Base-by-base conservation (phyloP, 257 asterid species). In the Przewalskia tangutica region DNA sequence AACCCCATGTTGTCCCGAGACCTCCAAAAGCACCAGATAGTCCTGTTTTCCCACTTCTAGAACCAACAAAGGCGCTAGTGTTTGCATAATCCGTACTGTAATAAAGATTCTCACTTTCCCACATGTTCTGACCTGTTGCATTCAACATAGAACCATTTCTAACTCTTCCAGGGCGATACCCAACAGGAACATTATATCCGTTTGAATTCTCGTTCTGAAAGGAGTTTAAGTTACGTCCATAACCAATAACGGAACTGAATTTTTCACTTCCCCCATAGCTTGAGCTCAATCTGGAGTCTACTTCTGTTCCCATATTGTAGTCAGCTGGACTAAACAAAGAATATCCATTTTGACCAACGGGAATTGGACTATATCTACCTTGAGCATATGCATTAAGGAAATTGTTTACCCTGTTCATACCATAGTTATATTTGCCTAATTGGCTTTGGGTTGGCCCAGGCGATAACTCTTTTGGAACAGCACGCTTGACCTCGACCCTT, bases 401-500 rank as follows among this genome's bases (percentile, higher is more conserved):
- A 82, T 80, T 89, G 85, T 87, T 85, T 59, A 81, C 85, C 84
- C 98, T 85, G 48, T 71, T 91, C 66, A 89, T 79, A 79, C 93
- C 90, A 86, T 85, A 87, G 89, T 80, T 88, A 84, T 83, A 85
- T 56, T 86, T 89, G 79, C 88, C 83, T 3, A 92, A 53, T 8
- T 83, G 94, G 83, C 87, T 94, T 44, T 97, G 87, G 6, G 88
- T 83, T 11, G 95, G 92, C 23, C 93, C 94, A 0, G 93, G 94
- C 56, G 97, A 91, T 77, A 90, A 84, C 89, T 94, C 98, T 82
- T 92, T 89, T 32, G 97, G 95, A 82, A 93, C 93, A 55, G 97
- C 97, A 17, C 93, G 89, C 76, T 94, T 94, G 38, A 94, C 98
- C 89, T 94, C 97, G 2, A 94, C 98, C 97, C 89, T 90, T 88